Evolutionary conservation across 2,329 filamentous ascomycete species (phyloP).

Genomic region (Ophiostoma perfectum): DNA sequence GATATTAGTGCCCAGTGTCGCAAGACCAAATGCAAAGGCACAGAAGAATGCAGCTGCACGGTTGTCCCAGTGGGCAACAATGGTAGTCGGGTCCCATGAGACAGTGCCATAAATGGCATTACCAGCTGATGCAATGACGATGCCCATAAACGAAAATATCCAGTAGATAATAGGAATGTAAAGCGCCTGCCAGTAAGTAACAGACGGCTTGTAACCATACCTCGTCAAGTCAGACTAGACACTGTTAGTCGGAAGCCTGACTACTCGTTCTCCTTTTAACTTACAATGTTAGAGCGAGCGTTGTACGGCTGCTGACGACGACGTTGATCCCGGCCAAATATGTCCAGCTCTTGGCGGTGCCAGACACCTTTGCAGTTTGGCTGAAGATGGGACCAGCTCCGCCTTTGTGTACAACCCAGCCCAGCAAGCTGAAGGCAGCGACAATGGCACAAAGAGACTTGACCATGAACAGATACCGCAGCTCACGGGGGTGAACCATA

Average conservation of each 20-base stretch:
- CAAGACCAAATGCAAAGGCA: background rate
- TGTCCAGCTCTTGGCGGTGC: background rate
- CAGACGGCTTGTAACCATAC: background rate
- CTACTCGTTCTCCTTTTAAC: background rate
- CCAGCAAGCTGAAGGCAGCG: background rate
- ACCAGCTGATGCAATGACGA: background rate
- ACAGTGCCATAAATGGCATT: background rate
- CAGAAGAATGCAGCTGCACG: background rate
- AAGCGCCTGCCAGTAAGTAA: background rate
- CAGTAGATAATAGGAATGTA: background rate
- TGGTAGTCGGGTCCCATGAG: background rate
- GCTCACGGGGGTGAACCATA: background rate
- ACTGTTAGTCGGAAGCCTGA: background rate
- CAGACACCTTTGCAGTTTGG: background rate
- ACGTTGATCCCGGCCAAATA: background rate
- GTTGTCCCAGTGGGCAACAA: background rate
- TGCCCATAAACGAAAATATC: background rate
- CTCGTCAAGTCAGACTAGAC: background rate
- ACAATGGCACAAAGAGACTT: background rate
- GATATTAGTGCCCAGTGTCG: too few species aligned
- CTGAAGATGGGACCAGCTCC: background rate
- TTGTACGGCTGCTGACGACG: background rate
- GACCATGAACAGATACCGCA: background rate
- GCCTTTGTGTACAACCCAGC: background rate
- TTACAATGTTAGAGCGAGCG: background rate